phyloP scores from a whole-genome alignment of 805 yeast species.

The Hanseniaspora mollemarum region DNA sequence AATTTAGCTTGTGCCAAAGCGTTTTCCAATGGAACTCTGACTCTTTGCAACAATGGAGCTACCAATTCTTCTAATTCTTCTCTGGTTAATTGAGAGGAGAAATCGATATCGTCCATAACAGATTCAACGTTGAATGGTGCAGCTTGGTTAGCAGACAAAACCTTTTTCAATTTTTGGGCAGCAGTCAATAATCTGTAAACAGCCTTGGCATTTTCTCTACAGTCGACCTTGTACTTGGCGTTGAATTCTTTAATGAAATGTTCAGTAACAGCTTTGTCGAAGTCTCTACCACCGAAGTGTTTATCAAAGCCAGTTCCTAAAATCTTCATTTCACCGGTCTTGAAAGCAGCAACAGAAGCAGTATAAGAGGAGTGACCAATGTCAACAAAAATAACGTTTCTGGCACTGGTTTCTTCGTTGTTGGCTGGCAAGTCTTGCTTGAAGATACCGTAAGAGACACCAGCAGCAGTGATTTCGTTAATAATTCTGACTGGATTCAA shows the following conservation, averaged over 20 bases:
- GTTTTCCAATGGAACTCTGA: conserved; percentile 61
- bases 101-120: conserved; percentile 94
- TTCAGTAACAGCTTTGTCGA: conserved; percentile 86
- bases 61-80: conserved; percentile 87
- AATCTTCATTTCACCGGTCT: conserved; percentile 91
- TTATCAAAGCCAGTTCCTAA: conserved; percentile 87
- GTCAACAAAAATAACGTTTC: conserved; percentile 85
- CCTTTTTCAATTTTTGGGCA: conserved; percentile 89
- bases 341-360: conserved; percentile 78
- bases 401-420: conserved; percentile 50
- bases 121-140: conserved; percentile 95
- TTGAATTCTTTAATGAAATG: conserved; percentile 90
- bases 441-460: conserved; percentile 98
- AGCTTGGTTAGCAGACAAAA: conserved; percentile 83
- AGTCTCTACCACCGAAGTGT: conserved; percentile 97
- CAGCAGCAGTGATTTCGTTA: conserved; percentile 96
- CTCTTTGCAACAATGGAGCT: conserved; percentile 65
- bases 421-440: conserved; percentile 86
- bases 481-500: conserved; percentile 96
- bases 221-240: conserved; percentile 85
- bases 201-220: conserved; percentile 85
- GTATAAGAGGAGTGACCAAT: conserved; percentile 95
- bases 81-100: conserved; percentile 76
- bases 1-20: conserved; percentile 77
- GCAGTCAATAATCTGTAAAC: conserved; percentile 84